Evolutionary conservation across 2,329 filamentous ascomycete genomes (phyloP), one percentile per base, ranked within the genome.

Genomic region (Raffaelea ambrosiae): DNA sequence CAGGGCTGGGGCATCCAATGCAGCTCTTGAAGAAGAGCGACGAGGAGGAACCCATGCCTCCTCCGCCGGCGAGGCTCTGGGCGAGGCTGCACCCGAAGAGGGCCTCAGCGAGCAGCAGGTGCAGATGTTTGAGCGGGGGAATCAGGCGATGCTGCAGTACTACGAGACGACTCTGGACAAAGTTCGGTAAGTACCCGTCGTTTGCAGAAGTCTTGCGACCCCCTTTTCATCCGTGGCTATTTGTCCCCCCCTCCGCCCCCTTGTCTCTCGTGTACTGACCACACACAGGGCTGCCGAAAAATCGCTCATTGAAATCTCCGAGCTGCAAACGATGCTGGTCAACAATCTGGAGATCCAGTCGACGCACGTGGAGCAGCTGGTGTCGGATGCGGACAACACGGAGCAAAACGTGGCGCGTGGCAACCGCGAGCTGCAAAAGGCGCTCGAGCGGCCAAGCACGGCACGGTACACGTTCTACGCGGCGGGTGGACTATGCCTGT

Each of bases 81-180:
- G 55, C 48, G 54, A 18, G 9, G 23, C 26, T 21, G 49, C 55
- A 48, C 53, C 59, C 58, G 51, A 53, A 51, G 44, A 79, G 39
- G 77, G 82, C 53, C 70, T 96, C 52, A 88, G 85, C 18, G 74
- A 82, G 20, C 89, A 96, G 61, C 91, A 97, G 65, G 71, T 93
- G 46, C 91, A 96, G 63, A 78, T 95, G 61, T 97, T 98, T 68
- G 90, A 91, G 57, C 79, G 88, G 66, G 90, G 94, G 61, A 96
- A 97, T 61, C 83, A 89, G 64, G 83, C 88, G 54, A 89, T 98
- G 83, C 74, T 97, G 57, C 86, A 86, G 64, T 87, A 95, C 66
- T 95, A 94, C 65, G 88, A 96, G 65, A 88, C 86, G 67, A 89
- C 87, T n/a, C 71, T 97, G 62, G 85, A 90, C 64, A 93, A 97